These are phyloP conservation scores for Nannizziopsis barbatae DNA, from an alignment of 2,329 filamentous ascomycete species.

Conservation along the genomic window DNA sequence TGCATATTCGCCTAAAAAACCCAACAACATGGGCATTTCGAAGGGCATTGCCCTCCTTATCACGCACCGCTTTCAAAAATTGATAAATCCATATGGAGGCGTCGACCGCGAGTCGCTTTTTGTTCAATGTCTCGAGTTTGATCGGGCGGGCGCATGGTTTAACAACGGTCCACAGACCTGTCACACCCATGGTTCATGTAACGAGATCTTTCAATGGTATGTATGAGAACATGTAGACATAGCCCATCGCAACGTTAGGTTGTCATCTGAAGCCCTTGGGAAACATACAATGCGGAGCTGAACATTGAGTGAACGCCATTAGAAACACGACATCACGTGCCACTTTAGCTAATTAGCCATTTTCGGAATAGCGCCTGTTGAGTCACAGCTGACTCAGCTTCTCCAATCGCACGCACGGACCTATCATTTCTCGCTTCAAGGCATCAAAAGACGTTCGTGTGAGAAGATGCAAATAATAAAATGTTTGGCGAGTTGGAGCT, in stretches of 20 bases:
- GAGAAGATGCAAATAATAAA: not conserved
- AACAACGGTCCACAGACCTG: conserved; percentile 90
- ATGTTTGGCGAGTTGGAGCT: not conserved
- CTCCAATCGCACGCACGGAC: too few relatives aligned
- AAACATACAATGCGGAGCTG: too few relatives aligned
- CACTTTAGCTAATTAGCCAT: not conserved
- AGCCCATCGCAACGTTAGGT: too few relatives aligned
- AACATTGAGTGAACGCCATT: not conserved
- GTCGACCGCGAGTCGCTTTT: conserved; percentile 90
- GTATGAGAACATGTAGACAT: too few relatives aligned
- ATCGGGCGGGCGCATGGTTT: conserved; percentile 92
- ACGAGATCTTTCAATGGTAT: not conserved
- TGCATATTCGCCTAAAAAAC: conserved; percentile 97
- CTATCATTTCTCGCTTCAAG: too few relatives aligned
- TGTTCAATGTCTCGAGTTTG: conserved; percentile 90
- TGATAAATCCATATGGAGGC: conserved; percentile 99
- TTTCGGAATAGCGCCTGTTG: not conserved
- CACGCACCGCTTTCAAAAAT: conserved; percentile 94
- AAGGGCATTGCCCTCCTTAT: conserved; percentile 94
- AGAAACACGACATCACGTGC: conserved; percentile 10
- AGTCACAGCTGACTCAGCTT: too few relatives aligned
- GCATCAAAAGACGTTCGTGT: not conserved
- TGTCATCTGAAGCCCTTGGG: too few relatives aligned
- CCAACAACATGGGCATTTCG: conserved; percentile 93
- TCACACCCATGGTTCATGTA: conserved; percentile 68